phyloP scores from a whole-genome alignment of 441 rosid species.

The Hypseocharis bilobata region DNA sequence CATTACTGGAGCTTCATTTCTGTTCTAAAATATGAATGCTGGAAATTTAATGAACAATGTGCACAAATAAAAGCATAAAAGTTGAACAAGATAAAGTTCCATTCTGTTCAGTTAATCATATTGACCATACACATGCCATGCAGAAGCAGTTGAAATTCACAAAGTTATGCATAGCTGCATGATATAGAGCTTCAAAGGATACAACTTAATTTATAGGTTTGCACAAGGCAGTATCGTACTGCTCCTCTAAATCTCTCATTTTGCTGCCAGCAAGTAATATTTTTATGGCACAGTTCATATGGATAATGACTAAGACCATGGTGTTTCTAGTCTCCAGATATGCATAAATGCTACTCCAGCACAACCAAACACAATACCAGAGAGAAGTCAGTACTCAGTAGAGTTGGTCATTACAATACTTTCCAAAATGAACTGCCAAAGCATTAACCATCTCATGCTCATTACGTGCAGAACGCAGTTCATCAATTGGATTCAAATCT shows the following conservation, averaged over 20 bases:
- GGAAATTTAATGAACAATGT: not conserved
- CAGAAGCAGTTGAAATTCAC: too few relatives aligned
- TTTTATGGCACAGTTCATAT: not conserved
- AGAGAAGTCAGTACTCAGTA: not conserved
- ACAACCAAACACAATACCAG: not conserved
- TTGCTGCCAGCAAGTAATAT: not conserved
- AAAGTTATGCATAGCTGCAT: too few relatives aligned
- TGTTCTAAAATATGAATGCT: not conserved
- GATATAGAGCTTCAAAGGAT: not conserved
- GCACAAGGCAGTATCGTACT: too few relatives aligned
- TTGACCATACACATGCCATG: too few relatives aligned
- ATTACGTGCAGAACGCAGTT: slow-evolving; percentile 1
- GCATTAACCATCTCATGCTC: not conserved
- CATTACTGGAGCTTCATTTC: not conserved
- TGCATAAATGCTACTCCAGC: not conserved
- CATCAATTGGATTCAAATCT: slow-evolving; percentile 8
- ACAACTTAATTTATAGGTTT: too few relatives aligned
- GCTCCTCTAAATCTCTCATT: not conserved
- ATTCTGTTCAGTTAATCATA: too few relatives aligned
- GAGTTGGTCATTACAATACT: not conserved
- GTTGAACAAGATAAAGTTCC: too few relatives aligned
- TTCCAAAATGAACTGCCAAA: not conserved
- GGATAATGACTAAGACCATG: not conserved
- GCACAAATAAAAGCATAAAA: too few relatives aligned
- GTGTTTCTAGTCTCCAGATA: not conserved